Evolutionary conservation across 129 eudicot genomes (phyloP).

Genomic region (Lactuca saligna): DNA sequence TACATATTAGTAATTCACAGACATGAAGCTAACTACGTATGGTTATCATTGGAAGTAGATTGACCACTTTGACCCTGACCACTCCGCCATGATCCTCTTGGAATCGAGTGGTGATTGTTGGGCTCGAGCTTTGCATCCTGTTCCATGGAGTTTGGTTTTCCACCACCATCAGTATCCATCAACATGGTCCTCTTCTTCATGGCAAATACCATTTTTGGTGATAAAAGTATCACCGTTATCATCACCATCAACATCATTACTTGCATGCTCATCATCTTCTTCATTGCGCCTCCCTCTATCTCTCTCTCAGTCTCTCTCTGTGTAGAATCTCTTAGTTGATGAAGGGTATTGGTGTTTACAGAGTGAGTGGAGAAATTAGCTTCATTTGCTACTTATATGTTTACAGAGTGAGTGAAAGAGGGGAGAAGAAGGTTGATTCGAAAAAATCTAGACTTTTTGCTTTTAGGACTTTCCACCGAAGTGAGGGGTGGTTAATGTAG

Average conservation of each 20-base stretch:
- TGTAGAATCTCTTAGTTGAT: background rate
- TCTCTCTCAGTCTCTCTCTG: background rate
- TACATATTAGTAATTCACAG: background rate
- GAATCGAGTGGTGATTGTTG: constrained; percentile 42
- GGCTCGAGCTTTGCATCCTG: constrained; percentile 29
- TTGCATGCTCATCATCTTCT: constrained; percentile 18
- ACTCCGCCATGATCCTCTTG: constrained; percentile 44
- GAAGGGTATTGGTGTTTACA: background rate
- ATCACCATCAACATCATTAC: constrained; percentile 13
- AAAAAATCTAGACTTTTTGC: constrained; percentile 14
- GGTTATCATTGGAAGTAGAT: constrained; percentile 22
- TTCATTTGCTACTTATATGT: constrained; percentile 6
- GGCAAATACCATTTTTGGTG: constrained; percentile 26
- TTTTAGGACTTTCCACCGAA: constrained; percentile 25
- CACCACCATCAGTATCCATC: constrained; percentile 13
- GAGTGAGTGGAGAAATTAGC: background rate
- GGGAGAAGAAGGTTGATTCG: constrained; percentile 6
- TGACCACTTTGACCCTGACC: constrained; percentile 31
- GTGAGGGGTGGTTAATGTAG: constrained; percentile 38
- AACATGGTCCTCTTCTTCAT: constrained; percentile 35
- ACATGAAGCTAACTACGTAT: background rate
- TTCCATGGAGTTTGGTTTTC: constrained; percentile 10
- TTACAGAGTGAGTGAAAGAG: background rate
- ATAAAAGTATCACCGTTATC: constrained; percentile 17
- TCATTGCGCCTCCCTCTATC: background rate